Evolutionary conservation across 1,284 basidiomycete genomes (phyloP).

Genomic region (Hemileia vastatrix): DNA sequence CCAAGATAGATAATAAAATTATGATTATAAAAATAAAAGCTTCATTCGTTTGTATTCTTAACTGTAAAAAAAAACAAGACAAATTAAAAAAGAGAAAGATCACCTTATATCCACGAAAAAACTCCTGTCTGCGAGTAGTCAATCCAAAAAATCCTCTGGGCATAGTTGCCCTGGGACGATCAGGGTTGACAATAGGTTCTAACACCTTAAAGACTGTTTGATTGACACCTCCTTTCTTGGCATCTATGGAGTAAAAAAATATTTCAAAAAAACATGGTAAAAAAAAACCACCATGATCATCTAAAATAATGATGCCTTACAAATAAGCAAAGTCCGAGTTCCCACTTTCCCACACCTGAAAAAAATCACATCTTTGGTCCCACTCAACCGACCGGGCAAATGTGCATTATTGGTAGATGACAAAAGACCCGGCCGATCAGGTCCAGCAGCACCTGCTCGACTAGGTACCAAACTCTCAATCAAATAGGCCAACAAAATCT

Average conservation of each 20-base stretch:
- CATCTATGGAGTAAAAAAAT: too few species aligned
- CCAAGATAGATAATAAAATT: too few species aligned
- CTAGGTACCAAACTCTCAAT: conserved; percentile 60
- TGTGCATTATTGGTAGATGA: conserved; percentile 11
- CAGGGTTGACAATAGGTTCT: conserved; percentile 77
- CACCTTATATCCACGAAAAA: conserved; percentile 20
- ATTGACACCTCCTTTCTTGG: conserved; percentile 74
- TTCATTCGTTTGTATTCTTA: neutral
- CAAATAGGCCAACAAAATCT: conserved; percentile 49
- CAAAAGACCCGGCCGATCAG: conserved; percentile 25
- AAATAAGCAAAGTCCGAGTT: conserved; percentile 71
- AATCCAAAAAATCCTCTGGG: conserved; percentile 27
- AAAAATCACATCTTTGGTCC: conserved; percentile 81
- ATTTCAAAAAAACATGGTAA: too few species aligned
- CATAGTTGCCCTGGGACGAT: conserved; percentile 57
- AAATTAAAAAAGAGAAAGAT: neutral
- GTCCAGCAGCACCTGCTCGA: neutral
- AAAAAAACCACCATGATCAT: too few species aligned
- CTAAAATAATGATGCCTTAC: too few species aligned
- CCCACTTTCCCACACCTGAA: conserved; percentile 81
- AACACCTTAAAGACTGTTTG: conserved; percentile 88
- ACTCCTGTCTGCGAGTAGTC: conserved; percentile 1
- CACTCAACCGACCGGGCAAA: conserved; percentile 71
- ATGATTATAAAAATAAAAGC: neutral
- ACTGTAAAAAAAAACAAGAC: neutral